Evolutionary conservation across 108 stramenopile genomes (phyloP), one percentile per base, ranked within the genome.

Genomic region (Seminavis robusta): DNA sequence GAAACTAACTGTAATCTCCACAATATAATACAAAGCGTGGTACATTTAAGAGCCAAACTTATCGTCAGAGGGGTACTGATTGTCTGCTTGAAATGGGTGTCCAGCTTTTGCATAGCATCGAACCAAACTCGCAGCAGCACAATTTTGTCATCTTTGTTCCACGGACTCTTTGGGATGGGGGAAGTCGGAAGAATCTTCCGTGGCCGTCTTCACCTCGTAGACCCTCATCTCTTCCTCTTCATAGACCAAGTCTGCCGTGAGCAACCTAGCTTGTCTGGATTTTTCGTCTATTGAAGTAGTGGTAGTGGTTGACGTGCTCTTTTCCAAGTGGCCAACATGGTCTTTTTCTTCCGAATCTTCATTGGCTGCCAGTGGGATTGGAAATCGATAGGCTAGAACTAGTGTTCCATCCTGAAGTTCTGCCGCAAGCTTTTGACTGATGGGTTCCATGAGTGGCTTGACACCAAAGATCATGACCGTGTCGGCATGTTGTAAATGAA

Each of bases 401-500:
- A 58, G 74, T 20, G 78, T 81, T 15, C 79, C 83, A 4, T 54
- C 48, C 2, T 39, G 46, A 47, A 84, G 84, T 38, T 86, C 75
- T 32, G 47, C 42, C 28, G 68, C 65, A 31, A 90, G 61, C 72
- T 81, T 74, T 21, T 63, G 29, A 28, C 84, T 77, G 33, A 90
- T 56, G 8, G 47, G 52, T 23, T 62, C 65, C 88, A 86, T 90
- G 3, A 85, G 44, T 9, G 82, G 74, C 2, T 50, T 72, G 32
- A 90, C 84, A 3, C 82, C 88, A 75, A 90, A 90, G 25, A 90
- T 81, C 82, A 90, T 83, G 3, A 86, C 79, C 10, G 80, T 75
- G 48, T 42, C 73, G 55, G 26, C 48, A 10, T n/a, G 21, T 24
- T 48, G 7, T 47, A 17, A 4, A 6, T 41, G 6, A 30, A 11